Evolutionary conservation across 1,139 yeast genomes (phyloP), one percentile per base, ranked within the genome.

Genomic region (Candida sp.): DNA sequence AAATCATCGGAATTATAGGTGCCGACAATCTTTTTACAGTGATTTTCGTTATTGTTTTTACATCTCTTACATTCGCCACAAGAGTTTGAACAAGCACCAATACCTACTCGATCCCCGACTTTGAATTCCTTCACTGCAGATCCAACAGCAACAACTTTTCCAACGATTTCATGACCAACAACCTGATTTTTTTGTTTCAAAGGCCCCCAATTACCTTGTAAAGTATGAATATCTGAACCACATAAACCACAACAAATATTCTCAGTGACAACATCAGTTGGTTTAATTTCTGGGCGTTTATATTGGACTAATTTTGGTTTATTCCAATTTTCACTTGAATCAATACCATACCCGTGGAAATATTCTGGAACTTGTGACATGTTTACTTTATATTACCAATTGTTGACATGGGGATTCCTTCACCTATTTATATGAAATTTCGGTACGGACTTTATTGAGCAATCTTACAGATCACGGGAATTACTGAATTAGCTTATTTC

Each of bases 41-140:
- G 76, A 43, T 70, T 75, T 53, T 81, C 84, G 50, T 73, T 64
- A 49, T 68, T 73, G 27, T 49, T 44, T 23, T 56, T 49, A 60
- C 87, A 82, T 48, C 72, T 57, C 40, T 58, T 51, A 59, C 87
- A 82, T 11, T 59, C 57, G 44, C 61, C 55, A 61, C 87, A 82
- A 11, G 80, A 63, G 42, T 63, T 64, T 35, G 71, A 61, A 43
- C 68, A 70, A 38, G 86, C 84, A 47, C 87, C 87, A 49, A 79
- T 72, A 39, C 87, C 88, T 30, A 80, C 86, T 44, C 80, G 63
- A 49, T 82, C 81, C 39, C 87, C 87, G 21, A 75, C 54, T 57
- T 75, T 70, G 54, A 76, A 60, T 35, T 61, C 55, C 22, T 62
- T 64, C 12, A 79, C 84, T 22, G 66, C 57, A 5, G 65, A 58